These are phyloP conservation scores for Collybia sordida DNA, from an alignment of 768 basidiomycete species.

Conservation along the genomic window DNA sequence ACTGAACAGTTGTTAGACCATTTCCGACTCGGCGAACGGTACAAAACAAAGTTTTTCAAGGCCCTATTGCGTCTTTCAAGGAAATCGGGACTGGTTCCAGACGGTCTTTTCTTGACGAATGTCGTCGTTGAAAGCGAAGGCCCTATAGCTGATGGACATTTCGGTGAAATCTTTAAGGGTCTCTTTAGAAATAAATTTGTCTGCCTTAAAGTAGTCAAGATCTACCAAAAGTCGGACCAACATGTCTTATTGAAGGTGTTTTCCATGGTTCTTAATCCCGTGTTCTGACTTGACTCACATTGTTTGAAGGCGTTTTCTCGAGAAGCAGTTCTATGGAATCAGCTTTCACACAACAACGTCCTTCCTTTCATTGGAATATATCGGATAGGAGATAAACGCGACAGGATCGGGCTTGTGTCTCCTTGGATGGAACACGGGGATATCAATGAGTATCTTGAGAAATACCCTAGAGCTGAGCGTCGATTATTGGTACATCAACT, in stretches of 20 bases:
- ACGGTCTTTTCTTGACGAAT: conserved; percentile 18
- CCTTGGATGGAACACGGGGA: conserved; percentile 41
- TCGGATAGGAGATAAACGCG: conserved; percentile 20
- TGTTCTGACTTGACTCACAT: conserved; percentile 15
- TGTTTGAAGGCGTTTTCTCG: conserved; percentile 16
- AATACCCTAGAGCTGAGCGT: conserved; percentile 15
- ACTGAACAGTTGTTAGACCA: conserved; percentile 15
- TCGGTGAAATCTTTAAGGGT: conserved; percentile 26
- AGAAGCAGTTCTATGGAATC: conserved; percentile 18
- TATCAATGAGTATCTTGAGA: conserved; percentile 21
- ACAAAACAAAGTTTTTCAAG: conserved; percentile 14
- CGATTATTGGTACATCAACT: conserved; percentile 13
- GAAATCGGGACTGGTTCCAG: conserved; percentile 25
- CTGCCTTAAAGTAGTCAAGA: conserved; percentile 15
- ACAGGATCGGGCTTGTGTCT: conserved; percentile 32
- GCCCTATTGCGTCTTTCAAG: conserved; percentile 22
- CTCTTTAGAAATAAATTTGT: neutral
- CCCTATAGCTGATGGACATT: conserved; percentile 20
- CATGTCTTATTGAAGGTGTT: conserved; percentile 22
- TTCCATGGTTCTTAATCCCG: neutral
- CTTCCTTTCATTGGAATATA: conserved; percentile 38
- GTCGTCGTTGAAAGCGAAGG: conserved; percentile 7
- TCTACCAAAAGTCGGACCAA: conserved; percentile 19
- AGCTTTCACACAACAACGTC: conserved; percentile 21
- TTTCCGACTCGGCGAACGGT: conserved; percentile 7